Base-by-base conservation (phyloP, 768 basidiomycete species). In the Chalciporus piperatus region DNA sequence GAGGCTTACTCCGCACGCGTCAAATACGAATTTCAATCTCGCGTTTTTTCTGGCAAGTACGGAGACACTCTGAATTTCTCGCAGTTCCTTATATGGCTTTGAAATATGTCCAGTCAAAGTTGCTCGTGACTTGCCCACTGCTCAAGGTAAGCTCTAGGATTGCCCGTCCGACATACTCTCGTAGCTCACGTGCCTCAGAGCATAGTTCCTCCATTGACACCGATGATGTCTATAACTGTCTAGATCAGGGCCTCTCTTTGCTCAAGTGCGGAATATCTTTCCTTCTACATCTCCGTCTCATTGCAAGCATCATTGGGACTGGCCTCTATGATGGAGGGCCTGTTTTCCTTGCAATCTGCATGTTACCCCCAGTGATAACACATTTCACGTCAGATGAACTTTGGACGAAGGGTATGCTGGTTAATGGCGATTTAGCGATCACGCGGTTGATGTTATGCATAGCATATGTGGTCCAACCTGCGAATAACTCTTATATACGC, bases 271-370 rank as follows among this genome's bases (percentile, higher is more conserved):
- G 17, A 12, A 16, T 59, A 25, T 67, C 65, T 22, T 50, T 60
- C 23, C 22, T 65, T 32, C 50, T 66, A 30, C 65, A 66, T 16
- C 51, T 65, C n/a, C 63, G 42, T 6, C 39, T 66, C 33, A 50
- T 67, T 0, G 10, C 22, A 19, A 44, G 58, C 22, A 44, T 67
- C 19, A 27, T 65, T 14, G 60, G 58, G 16, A 48, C 27, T 13
- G 46, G 49, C 14, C 41, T 62, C n/a, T 17, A 40, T 1, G 50
- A 52, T 8, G 63, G 63, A 20, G 64, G 64, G 1, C 60, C 58
- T 43, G 20, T 55, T 3, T 65, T 58, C n/a, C 40, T 67, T 14
- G 45, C 43, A 17, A 16, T 67, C 23, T 65, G 63, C 45, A 10
- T 60, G 14, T 13, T 67, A 3, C 60, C 58, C 4, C 22, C 55